Base-by-base conservation (phyloP, 495 filamentous ascomycete genomes). In the Pseudevernia furfuracea region DNA sequence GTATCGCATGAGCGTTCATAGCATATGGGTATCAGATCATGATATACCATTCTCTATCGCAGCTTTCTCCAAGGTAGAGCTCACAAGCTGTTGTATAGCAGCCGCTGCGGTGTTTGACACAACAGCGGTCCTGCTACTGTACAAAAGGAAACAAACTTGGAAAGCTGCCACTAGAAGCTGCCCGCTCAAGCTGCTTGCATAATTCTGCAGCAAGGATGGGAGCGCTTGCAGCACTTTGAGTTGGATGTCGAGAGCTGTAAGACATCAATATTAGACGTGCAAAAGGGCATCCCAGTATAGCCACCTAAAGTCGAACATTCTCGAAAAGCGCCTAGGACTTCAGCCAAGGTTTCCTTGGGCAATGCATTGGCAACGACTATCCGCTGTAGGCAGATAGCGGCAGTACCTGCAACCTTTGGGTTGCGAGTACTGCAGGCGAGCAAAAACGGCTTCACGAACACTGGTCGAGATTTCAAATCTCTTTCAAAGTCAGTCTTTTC, bases 31-130 rank as follows among this genome's bases (percentile, higher is more conserved):
- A 21, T n/a, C 28, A 9, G 30, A 34, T 4, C 3, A 34, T 34
- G 15, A 55, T 6, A 23, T 34, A 55, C 52, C 25, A 73, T 97
- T 91, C 78, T 97, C 92, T 55, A 76, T 74, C 0, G 85, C 83
- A 3, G 97, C 90, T 74, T 93, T 91, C 73, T 98, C 95, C 76
- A 96, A 97, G 2, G 92, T 88, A 8, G 89, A 88, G 58, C 91
- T 89, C 9, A 97, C 87, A 25, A 97, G 84, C 75, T 98, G 94
- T 74, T 96, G 94, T 60, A 98, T 77, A 4, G 95, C 96, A 55
- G 94, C 94, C 36, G 93, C 91, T 23, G 94, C 92, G 1, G 94
- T 96, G 65, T 94, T 95, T 66, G 91, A 93, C 67, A 97, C 92
- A 32, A 95, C 90, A 38, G 85, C 85, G 74, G 87, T 92, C 75